Evolutionary conservation across 2,329 filamentous ascomycete species (phyloP), one percentile per base, ranked within the genome.

Genomic region (Microcyclospora pomicola): DNA sequence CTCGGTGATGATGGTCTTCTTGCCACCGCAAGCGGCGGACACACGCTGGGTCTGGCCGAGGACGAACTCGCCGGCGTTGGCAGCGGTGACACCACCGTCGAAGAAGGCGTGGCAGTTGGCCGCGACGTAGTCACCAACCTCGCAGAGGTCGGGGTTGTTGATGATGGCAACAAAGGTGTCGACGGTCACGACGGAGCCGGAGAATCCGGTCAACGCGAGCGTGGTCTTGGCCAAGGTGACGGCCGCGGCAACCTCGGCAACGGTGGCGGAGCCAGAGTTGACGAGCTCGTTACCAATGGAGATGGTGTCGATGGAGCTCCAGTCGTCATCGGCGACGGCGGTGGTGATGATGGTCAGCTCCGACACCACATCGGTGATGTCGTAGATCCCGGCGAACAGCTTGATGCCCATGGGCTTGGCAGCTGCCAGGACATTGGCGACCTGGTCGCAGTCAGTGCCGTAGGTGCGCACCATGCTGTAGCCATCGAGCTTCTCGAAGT

Each of bases 41-140:
- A 78, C 63, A 6, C 49, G 56, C 19, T 63, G 53, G 6, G 65
- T 69, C 45, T 78, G 75, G 16, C 66, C 63, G 30, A 66, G 58
- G 30, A 86, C 72, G 59, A 84, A 93, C 1, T 57, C 49, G 3
- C 85, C 85, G 2, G 84, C 76, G 27, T 73, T 59, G 1, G 64
- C 59, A 1, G 83, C 72, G 2, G 59, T 57, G 16, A 72, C 71
- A 34, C 71, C 73, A 3, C 67, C 60, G 49, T 92, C 81, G 59
- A 91, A 93, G 70, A 86, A 93, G 10, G 84, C 73, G 59, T 93
- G 85, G 47, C 77, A 74, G 61, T 94, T 93, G 55, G 80, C 73
- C 12, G 83, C 81, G 52, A 79, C 84, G 62, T 82, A 83, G 53
- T 92, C 84, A 1, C 80, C 82, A 33, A 66, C 68, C 16, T 75